These are phyloP conservation scores for Saturnispora dispora DNA, from an alignment of 805 yeast genomes.

Conservation along the genomic window DNA sequence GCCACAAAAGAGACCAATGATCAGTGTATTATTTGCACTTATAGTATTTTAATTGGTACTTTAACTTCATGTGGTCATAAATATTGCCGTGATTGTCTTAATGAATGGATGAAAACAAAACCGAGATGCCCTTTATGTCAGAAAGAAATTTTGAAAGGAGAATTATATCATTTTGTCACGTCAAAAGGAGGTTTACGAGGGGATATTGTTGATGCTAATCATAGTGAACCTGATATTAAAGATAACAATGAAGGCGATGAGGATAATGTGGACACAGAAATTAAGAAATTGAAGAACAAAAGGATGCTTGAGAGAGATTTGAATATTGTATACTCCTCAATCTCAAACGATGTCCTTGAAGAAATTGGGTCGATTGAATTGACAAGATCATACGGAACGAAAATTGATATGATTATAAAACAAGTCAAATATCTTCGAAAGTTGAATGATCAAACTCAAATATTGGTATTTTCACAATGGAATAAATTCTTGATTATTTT, in stretches of 20 bases:
- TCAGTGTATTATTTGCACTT: slow-evolving; percentile 72
- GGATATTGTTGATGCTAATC: slow-evolving; percentile 27
- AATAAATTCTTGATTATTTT: slow-evolving; percentile 59
- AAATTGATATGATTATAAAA: slow-evolving; percentile 72
- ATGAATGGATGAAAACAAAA: slow-evolving; percentile 52
- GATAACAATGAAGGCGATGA: slow-evolving; percentile 11
- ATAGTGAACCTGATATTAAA: background rate
- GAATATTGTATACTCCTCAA: slow-evolving; percentile 36
- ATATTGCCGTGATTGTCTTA: slow-evolving; percentile 75
- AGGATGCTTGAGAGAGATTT: slow-evolving; percentile 25
- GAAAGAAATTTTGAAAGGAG: slow-evolving; percentile 34
- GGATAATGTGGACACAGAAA: slow-evolving; percentile 10
- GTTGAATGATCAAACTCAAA: slow-evolving; percentile 57
- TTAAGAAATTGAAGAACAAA: slow-evolving; percentile 20
- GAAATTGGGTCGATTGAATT: slow-evolving; percentile 39
- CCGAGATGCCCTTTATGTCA: slow-evolving; percentile 79
- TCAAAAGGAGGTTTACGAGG: slow-evolving; percentile 45
- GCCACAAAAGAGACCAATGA: slow-evolving; percentile 18
- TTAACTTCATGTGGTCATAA: slow-evolving; percentile 88
- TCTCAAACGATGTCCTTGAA: slow-evolving; percentile 33
- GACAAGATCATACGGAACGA: slow-evolving; percentile 62
- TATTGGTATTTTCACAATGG: slow-evolving; percentile 89
- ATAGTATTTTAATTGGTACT: slow-evolving; percentile 62
- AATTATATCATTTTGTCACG: slow-evolving; percentile 63
- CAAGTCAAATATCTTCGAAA: slow-evolving; percentile 57